phyloP scores from a whole-genome alignment of 179 eudicot genomes.

The Vitellaria paradoxa region DNA sequence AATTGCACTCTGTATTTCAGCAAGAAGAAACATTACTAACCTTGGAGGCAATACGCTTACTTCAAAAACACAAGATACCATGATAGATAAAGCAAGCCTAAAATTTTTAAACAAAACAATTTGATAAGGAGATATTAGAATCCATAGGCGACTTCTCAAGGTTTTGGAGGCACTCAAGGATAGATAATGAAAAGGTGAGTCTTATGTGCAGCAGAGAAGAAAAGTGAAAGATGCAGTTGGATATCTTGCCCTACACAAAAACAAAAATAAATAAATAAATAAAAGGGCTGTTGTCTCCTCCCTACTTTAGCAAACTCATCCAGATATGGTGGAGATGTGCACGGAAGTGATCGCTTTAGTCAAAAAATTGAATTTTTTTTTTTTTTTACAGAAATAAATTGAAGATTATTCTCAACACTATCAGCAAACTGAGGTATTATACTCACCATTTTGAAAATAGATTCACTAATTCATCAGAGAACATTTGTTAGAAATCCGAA shows the following conservation, averaged over 20 bases:
- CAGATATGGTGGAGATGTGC: no score
- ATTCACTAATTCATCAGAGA: no score
- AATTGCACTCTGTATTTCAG: conserved; percentile 33
- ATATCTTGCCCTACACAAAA: not conserved
- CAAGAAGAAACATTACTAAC: not conserved
- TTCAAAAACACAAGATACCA: not conserved
- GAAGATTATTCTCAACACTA: no score
- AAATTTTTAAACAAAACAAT: not conserved
- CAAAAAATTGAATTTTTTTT: no score
- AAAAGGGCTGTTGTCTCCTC: no score
- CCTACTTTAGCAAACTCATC: no score
- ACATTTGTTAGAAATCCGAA: no score
- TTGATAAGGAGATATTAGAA: not conserved
- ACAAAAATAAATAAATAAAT: no score
- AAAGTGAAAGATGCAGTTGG: not conserved
- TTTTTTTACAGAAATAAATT: no score
- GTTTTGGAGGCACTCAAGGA: not conserved
- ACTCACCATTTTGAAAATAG: no score
- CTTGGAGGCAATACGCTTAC: not conserved
- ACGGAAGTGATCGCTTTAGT: no score
- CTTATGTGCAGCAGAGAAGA: not conserved
- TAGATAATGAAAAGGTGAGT: not conserved
- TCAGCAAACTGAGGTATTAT: no score
- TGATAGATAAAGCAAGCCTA: not conserved
- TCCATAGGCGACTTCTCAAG: not conserved